Percentiles rank a stretch among this genome's conserved stretches.
These are phyloP conservation scores for Digitaria exilis DNA, from an alignment of 202 grass and related monocot species.

Conservation along the genomic window DNA sequence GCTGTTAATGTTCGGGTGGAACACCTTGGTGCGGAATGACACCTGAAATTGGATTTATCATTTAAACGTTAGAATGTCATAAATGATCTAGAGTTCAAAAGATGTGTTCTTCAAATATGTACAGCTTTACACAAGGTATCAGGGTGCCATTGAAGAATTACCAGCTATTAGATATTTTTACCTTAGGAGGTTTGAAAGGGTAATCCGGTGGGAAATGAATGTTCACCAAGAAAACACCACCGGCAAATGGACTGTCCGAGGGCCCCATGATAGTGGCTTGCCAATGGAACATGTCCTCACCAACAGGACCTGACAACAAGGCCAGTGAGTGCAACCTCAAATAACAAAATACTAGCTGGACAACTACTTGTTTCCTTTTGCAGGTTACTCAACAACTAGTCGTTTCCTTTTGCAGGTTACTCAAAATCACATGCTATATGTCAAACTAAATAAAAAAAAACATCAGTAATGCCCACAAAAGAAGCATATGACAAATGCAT, in stretches of 20 bases:
- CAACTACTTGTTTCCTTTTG: neutral
- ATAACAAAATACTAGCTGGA: neutral
- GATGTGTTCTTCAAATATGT: neutral
- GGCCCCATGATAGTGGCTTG: constrained; percentile 87
- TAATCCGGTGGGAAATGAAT: constrained; percentile 90
- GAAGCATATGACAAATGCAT: neutral
- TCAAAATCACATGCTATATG: neutral
- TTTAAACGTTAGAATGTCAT: neutral
- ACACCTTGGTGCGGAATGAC: constrained; percentile 89
- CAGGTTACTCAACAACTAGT: neutral
- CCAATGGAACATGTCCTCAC: constrained; percentile 94
- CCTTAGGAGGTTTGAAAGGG: constrained; percentile 87
- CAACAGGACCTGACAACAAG: constrained; percentile 60
- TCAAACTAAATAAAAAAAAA: neutral
- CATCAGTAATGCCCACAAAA: neutral
- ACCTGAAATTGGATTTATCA: constrained; percentile 47
- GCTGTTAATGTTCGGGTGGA: constrained; percentile 88
- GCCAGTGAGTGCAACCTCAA: neutral
- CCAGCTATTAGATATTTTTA: constrained; percentile 1
- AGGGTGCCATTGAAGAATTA: neutral
- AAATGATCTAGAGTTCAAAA: neutral
- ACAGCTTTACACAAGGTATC: neutral
- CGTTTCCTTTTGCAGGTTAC: neutral
- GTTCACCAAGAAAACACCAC: constrained; percentile 82
- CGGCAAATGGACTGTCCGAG: constrained; percentile 75